Conservation (phyloP, 768 basidiomycete species). For the Coprinopsis strossmayeri region DNA sequence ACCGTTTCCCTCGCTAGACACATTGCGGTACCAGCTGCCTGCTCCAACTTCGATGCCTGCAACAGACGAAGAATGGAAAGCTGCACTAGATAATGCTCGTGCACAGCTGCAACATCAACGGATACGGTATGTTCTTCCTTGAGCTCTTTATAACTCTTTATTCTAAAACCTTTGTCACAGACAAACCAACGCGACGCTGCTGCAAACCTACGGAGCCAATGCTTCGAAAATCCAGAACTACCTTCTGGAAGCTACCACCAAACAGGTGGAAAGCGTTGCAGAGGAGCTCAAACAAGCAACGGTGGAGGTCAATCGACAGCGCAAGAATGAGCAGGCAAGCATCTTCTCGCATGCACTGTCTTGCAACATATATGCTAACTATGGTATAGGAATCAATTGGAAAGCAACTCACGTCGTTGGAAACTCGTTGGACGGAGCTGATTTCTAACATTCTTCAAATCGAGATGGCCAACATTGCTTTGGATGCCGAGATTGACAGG, state of each 20-base stretch:
- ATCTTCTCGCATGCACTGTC: neutral
- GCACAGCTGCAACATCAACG: conserved; percentile 84
- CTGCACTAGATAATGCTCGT: conserved; percentile 67
- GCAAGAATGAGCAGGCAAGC: conserved; percentile 79
- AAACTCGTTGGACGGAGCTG: conserved; percentile 89
- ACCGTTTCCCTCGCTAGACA: conserved; percentile 63
- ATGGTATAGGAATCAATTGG: conserved; percentile 63
- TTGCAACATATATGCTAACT: neutral
- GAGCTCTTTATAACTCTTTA: neutral
- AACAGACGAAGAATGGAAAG: conserved; percentile 72
- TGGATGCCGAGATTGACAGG: conserved; percentile 73
- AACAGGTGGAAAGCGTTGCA: conserved; percentile 62
- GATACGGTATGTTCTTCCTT: conserved; percentile 48
- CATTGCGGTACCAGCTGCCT: conserved; percentile 67
- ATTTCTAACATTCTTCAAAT: conserved; percentile 89
- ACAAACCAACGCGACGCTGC: conserved; percentile 73
- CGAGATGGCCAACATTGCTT: conserved; percentile 88
- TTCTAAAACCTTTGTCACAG: conserved; percentile 29
- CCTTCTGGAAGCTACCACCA: conserved; percentile 70
- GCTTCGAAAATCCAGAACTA: conserved; percentile 92
- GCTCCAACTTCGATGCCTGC: conserved; percentile 54
- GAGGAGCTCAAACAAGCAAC: conserved; percentile 76
- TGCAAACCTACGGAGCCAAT: conserved; percentile 85
- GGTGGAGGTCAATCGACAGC: conserved; percentile 79
- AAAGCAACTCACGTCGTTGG: conserved; percentile 70